phyloP scores from a whole-genome alignment of 106 monocot genomes.

The Dioscorea zingiberensis region DNA sequence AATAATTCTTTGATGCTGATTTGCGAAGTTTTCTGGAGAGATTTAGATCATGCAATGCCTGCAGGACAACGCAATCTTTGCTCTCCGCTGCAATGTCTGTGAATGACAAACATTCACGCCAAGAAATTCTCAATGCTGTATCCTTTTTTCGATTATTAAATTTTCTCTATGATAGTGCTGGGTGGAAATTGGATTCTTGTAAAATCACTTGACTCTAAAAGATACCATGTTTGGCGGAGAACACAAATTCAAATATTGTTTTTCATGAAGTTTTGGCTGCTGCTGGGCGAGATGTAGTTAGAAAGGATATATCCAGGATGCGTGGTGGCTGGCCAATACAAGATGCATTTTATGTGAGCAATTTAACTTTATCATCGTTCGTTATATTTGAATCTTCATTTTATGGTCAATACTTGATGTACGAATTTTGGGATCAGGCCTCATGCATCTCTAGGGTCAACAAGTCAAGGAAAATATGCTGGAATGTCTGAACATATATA shows the following conservation, averaged over 20 bases:
- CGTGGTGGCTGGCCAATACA: constrained; percentile 97
- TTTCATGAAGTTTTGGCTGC: constrained; percentile 80
- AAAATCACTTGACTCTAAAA: constrained; percentile 27
- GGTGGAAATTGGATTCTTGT: neutral
- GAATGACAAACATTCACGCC: constrained; percentile 71
- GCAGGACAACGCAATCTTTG: constrained; percentile 85
- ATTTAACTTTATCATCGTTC: neutral
- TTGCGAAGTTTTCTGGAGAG: neutral
- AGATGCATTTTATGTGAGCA: constrained; percentile 92
- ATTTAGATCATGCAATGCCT: neutral
- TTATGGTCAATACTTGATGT: constrained; percentile 1
- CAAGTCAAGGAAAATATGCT: too few relatives aligned
- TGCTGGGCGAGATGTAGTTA: constrained; percentile 71
- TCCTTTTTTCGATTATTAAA: constrained; percentile 16
- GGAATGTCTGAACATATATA: too few relatives aligned
- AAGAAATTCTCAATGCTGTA: constrained; percentile 94
- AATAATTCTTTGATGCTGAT: neutral
- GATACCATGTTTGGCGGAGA: constrained; percentile 94
- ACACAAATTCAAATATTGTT: constrained; percentile 65
- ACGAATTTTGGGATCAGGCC: too few relatives aligned
- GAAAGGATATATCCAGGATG: constrained; percentile 86
- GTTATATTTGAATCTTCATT: neutral
- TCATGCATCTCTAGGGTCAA: too few relatives aligned
- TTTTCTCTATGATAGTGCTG: neutral
- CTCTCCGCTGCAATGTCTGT: constrained; percentile 67